Conservation (phyloP, 371 early-diverging fungal genomes). For the Mortierella sp. region DNA sequence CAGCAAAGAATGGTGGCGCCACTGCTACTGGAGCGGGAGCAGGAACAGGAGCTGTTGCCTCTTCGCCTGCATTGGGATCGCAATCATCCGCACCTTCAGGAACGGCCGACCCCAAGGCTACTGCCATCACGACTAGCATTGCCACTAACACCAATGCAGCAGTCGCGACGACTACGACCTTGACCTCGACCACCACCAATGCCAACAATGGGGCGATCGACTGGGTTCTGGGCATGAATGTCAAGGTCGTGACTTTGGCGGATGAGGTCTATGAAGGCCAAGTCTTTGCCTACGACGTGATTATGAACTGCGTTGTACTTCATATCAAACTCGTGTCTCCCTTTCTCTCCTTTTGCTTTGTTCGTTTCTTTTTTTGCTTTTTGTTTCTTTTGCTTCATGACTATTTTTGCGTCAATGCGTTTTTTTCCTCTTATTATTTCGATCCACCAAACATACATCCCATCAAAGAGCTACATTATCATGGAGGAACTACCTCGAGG, state of each 20-base stretch:
- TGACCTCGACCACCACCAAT: neutral
- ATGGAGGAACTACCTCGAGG: neutral
- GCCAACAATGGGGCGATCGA: slow-evolving; percentile 31
- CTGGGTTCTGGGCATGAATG: slow-evolving; percentile 64
- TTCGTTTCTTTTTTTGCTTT: neutral
- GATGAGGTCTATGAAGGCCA: slow-evolving; percentile 74
- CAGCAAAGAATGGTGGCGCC: slow-evolving; percentile 12
- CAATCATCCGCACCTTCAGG: slow-evolving; percentile 19
- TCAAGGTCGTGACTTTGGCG: slow-evolving; percentile 68
- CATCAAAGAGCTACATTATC: neutral
- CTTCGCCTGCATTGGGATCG: slow-evolving; percentile 28
- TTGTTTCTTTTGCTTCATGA: neutral
- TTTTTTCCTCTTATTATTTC: neutral
- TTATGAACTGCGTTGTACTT: slow-evolving; percentile 76
- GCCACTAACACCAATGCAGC: neutral
- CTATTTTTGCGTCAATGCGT: neutral
- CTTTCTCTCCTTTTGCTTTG: slow-evolving; percentile 9
- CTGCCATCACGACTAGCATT: slow-evolving; percentile 2
- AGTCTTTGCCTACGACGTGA: slow-evolving; percentile 73
- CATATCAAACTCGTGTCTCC: slow-evolving; percentile 65
- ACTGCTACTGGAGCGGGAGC: slow-evolving; percentile 8
- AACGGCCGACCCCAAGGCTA: neutral
- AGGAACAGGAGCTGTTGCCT: slow-evolving; percentile 21
- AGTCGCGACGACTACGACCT: slow-evolving; percentile 1
- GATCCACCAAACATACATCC: neutral